Percentiles rank a stretch among this genome's conserved stretches.
phyloP scores from a whole-genome alignment of 2,329 filamentous ascomycete genomes.

The Colletotrichum sp. region DNA sequence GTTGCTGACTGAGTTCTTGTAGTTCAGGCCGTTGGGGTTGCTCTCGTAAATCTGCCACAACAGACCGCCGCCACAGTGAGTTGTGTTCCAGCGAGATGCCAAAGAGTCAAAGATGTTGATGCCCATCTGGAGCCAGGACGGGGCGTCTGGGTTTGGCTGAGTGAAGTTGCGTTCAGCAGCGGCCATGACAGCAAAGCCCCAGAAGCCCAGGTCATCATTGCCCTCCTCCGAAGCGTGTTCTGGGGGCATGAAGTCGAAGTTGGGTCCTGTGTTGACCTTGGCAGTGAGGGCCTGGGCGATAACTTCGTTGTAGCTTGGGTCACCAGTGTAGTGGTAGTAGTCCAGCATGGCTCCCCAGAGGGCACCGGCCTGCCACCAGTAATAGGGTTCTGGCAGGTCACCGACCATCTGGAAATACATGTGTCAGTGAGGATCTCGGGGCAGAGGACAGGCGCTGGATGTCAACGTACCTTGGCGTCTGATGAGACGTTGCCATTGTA shows the following conservation, averaged over 20 bases:
- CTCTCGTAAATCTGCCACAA: slow-evolving; percentile 82
- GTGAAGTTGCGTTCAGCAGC: slow-evolving; percentile 74
- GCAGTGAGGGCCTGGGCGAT: slow-evolving; percentile 64
- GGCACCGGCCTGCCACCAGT: slow-evolving; percentile 71
- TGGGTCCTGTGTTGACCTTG: slow-evolving; percentile 59
- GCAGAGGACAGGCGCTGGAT: background rate
- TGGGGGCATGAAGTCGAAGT: slow-evolving; percentile 65
- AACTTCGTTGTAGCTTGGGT: slow-evolving; percentile 65
- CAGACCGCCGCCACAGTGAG: slow-evolving; percentile 73
- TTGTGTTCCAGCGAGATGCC: slow-evolving; percentile 71
- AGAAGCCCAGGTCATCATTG: slow-evolving; percentile 79
- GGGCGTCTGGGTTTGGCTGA: slow-evolving; percentile 59
- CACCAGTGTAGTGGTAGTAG: slow-evolving; percentile 71
- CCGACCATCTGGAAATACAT: slow-evolving; percentile 53
- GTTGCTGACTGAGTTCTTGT: slow-evolving; percentile 85
- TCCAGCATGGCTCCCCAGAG: slow-evolving; percentile 73
- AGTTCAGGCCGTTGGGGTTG: slow-evolving; percentile 77
- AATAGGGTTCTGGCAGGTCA: slow-evolving; percentile 71
- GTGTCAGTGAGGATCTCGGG: background rate
- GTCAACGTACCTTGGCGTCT: slow-evolving; percentile 44
- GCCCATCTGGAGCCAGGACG: slow-evolving; percentile 70
- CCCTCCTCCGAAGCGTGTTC: slow-evolving; percentile 65
- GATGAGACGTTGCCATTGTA: slow-evolving; percentile 68
- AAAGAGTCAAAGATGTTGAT: slow-evolving; percentile 78
- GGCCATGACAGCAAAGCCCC: slow-evolving; percentile 71